Evolutionary conservation across 345 rosid species (phyloP), one percentile per base, ranked within the genome.

Genomic region (Aethionema arabicum): DNA sequence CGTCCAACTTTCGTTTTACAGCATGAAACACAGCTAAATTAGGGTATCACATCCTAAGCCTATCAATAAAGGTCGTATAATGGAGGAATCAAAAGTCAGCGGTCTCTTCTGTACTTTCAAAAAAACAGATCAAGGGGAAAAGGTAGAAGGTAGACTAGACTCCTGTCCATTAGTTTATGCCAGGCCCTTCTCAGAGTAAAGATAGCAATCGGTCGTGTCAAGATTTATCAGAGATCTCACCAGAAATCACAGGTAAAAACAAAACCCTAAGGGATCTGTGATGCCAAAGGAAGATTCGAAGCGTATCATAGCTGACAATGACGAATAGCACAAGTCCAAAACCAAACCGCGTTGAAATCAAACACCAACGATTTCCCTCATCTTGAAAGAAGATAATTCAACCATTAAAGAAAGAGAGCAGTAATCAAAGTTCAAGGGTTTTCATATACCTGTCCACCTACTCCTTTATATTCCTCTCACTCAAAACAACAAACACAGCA

Each of bases 371-470:
- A 37, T 48, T 44, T 46, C 27, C 70, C 37, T 40, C 56, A 8
- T 32, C 41, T 16, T 33, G 65, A 44, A 58, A 13, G 56, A 65
- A 51, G 57, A 40, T 10, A 56, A 56, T 65, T 6, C 15, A 70
- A 65, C 69, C 76, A 70, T 14, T 64, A 79, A 63, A 63, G 29
- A 74, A 65, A 71, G 74, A 71, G 74, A 56, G 56, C 32, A 70
- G 65, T 61, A 68, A 79, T 76, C 66, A 72, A 75, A 63, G 10
- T 65, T 50, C 68, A 68, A 65, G 71, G 74, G 59, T 38, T 76
- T 76, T 68, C 67, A 41, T 51, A 45, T 59, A 72, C 74, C 77
- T 75, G 72, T 52, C 51, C 45, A 15, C 27, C 51, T 6, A 15
- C 27, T 39, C 12, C 30, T 12, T 40, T 39, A 27, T 12, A 7